A percentile compares a stretch with the other conserved stretches of the same genome.
Evolutionary conservation across 2,329 filamentous ascomycete genomes (phyloP).

Genomic region (Fusarium coffeatum): DNA sequence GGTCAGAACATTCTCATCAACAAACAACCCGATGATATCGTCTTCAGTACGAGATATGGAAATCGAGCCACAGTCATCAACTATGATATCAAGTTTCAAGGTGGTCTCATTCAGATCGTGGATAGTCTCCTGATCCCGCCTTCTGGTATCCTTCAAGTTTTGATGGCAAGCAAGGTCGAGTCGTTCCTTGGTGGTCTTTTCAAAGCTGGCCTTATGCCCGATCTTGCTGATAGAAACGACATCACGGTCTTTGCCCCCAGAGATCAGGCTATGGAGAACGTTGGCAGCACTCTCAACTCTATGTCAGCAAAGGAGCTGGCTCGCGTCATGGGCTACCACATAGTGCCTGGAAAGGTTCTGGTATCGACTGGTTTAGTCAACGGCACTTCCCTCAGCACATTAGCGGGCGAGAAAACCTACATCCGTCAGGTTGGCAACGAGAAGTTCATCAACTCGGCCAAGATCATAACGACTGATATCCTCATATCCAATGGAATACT

Average conservation of each 20-base stretch:
- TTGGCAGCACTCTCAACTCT: slow-evolving; percentile 63
- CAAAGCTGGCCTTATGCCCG: slow-evolving; percentile 50
- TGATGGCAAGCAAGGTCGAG: slow-evolving; percentile 59
- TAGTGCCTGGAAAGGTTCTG: slow-evolving; percentile 65
- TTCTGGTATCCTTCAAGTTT: slow-evolving; percentile 59
- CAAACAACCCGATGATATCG: slow-evolving; percentile 56
- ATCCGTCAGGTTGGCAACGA: slow-evolving; percentile 56
- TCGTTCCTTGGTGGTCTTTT: slow-evolving; percentile 55
- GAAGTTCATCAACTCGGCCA: slow-evolving; percentile 65
- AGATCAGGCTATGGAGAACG: slow-evolving; percentile 68
- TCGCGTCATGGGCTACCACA: slow-evolving; percentile 71
- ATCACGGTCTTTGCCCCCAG: slow-evolving; percentile 74
- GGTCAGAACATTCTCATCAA: slow-evolving; percentile 62
- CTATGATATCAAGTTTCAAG: slow-evolving; percentile 59
- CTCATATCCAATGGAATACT: slow-evolving; percentile 68
- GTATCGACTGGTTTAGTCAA: slow-evolving; percentile 60
- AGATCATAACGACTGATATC: slow-evolving; percentile 64
- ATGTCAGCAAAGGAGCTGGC: slow-evolving; percentile 61
- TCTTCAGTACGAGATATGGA: slow-evolving; percentile 64
- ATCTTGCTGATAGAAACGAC: slow-evolving; percentile 55
- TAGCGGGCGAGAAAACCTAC: slow-evolving; percentile 52
- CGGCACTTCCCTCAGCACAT: slow-evolving; percentile 49
- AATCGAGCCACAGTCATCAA: slow-evolving; percentile 56
- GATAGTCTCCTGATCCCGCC: slow-evolving; percentile 65
- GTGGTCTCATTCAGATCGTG: slow-evolving; percentile 64